phyloP scores from a whole-genome alignment of 1,284 basidiomycete genomes.

The Ustilago shanxiensis region DNA sequence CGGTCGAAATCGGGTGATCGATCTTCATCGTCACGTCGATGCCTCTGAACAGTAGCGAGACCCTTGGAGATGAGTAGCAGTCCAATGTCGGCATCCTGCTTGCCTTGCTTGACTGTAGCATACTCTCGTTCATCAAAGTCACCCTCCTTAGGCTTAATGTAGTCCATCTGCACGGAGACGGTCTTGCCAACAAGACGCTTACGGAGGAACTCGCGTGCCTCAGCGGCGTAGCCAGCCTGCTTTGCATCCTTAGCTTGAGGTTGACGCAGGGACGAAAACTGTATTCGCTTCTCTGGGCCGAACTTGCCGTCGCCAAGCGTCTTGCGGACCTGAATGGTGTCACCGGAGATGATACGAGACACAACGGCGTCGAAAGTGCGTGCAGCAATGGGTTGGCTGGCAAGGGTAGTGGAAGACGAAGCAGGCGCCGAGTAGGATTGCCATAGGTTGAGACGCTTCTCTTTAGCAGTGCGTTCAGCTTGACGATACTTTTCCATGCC shows the following conservation, averaged over 20 bases:
- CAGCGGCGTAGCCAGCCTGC: slow-evolving; percentile 87
- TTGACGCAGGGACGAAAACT: slow-evolving; percentile 89
- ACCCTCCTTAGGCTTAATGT: slow-evolving; percentile 64
- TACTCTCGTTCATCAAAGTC: slow-evolving; percentile 64
- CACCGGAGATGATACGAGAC: slow-evolving; percentile 88
- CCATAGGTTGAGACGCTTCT: slow-evolving; percentile 83
- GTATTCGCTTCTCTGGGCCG: slow-evolving; percentile 82
- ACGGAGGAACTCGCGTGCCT: slow-evolving; percentile 79
- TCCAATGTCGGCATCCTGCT: slow-evolving; percentile 77
- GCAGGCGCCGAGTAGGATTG: slow-evolving; percentile 73
- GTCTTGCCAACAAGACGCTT: slow-evolving; percentile 60
- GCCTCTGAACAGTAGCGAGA: slow-evolving; percentile 87
- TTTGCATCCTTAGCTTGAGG: slow-evolving; percentile 79
- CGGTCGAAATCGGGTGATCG: slow-evolving; percentile 94
- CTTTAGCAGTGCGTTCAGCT: slow-evolving; percentile 86
- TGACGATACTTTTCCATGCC: slow-evolving; percentile 77
- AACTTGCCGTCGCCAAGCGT: slow-evolving; percentile 70
- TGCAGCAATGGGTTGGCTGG: slow-evolving; percentile 46
- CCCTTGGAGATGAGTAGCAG: slow-evolving; percentile 94
- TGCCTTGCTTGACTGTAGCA: slow-evolving; percentile 60
- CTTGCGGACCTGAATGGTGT: slow-evolving; percentile 77
- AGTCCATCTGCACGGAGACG: slow-evolving; percentile 63
- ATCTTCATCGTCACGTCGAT: slow-evolving; percentile 92
- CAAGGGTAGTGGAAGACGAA: slow-evolving; percentile 35
- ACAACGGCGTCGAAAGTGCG: slow-evolving; percentile 79